These are phyloP conservation scores for Mimosa bimucronata DNA, from an alignment of 306 rosid genomes.

Conservation along the genomic window DNA sequence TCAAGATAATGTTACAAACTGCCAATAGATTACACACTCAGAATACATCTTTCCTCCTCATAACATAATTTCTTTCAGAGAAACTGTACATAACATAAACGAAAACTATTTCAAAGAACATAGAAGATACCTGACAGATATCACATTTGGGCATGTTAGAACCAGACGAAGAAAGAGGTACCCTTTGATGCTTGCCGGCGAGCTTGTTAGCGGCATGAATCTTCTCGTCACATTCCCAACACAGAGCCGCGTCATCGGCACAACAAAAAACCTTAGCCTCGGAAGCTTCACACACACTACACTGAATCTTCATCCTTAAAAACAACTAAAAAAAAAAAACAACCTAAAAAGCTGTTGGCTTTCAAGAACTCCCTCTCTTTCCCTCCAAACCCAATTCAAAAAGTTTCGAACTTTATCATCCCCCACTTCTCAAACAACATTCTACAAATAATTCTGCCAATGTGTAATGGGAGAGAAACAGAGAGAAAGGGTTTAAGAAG, in stretches of 20 bases:
- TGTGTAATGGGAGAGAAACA: constrained; percentile 14
- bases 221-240: constrained; percentile 90
- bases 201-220: constrained; percentile 96
- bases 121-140: constrained; percentile 72
- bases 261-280: constrained; percentile 94
- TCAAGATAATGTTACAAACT: background rate
- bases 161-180: constrained; percentile 66
- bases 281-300: constrained; percentile 86
- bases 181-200: constrained; percentile 90
- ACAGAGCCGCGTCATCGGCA: constrained; percentile 95
- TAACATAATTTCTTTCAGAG: background rate
- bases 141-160: constrained; percentile 92
- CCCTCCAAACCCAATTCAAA: constrained; percentile 2
- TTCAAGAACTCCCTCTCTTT: background rate
- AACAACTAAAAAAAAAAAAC: background rate
- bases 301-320: constrained; percentile 87
- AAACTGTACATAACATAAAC: background rate
- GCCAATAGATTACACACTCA: background rate
- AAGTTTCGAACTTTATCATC: background rate
- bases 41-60: background rate
- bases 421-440: background rate
- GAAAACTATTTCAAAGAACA: background rate
- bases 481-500: constrained; percentile 55
- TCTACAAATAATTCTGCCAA: background rate
- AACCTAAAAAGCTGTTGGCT: background rate